Base-by-base conservation (phyloP, 2,329 filamentous ascomycete genomes). In the Fusarium sp. region DNA sequence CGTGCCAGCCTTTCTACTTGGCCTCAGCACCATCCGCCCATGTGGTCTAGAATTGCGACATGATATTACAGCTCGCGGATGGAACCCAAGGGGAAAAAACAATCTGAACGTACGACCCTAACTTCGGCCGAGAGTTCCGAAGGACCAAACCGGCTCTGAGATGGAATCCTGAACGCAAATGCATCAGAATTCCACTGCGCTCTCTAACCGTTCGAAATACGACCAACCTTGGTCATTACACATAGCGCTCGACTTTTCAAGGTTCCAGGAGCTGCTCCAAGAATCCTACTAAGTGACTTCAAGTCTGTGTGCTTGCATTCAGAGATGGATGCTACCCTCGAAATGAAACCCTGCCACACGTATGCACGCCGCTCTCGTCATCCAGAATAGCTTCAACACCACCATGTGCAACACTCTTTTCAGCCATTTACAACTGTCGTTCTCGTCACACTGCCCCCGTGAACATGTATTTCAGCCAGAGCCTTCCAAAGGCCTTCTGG, bases 361-460 rank as follows among this genome's bases (percentile, higher is more conserved):
- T 48, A 38, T 59, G 45, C 57, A 64, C 59, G 72, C 72, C 69
- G 61, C 72, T 71, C 72, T 74, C 72, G 72, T 74, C 72, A 74
- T 74, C 67, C 68, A 62, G 50, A 59, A 60, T 58, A 51, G 58
- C 55, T 59, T 63, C 59, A 72, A 71, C 66, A 71, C 69, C 69
- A 74, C 51, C 53, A 63, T 64, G 33, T 24, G 39, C 31, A 34
- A n/a, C 20, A n/a, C 22, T 44, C 36, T 52, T 44, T 45, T 48
- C 42, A 59, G 48, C 65, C 64, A 72, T 60, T 62, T 60, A 61
- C 52, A 67, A 57, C 26, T 48, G 40, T 49, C 28, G 22, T 31
- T 51, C 46, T 64, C 61, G 55, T 59, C 57, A 62, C 69, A 64
- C 57, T 38, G 48, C 53, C 28, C 52, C 43, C 10, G 22, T n/a